phyloP scores from a whole-genome alignment of 108 stramenopile genomes.

The Discostella stelligeroides region DNA sequence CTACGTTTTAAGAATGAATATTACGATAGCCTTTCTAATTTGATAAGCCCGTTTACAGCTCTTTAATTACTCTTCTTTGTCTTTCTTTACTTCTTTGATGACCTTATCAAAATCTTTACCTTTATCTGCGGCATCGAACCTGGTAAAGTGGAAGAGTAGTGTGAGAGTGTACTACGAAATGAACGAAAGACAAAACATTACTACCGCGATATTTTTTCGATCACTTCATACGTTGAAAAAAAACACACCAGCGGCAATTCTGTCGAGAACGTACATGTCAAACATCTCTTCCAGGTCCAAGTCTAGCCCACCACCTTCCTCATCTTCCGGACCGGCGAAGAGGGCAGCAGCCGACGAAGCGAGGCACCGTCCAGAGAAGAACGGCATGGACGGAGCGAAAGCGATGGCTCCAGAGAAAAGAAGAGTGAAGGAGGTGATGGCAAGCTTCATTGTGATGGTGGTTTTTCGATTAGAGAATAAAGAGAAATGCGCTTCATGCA shows the following conservation, averaged over 20 bases:
- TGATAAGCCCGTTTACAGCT: no score
- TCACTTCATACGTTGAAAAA: no score
- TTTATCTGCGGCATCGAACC: constrained; percentile 88
- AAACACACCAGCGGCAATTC: no score
- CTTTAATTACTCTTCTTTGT: no score
- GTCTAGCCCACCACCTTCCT: constrained; percentile 72
- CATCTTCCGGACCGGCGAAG: constrained; percentile 61
- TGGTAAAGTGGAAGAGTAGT: constrained; percentile 14
- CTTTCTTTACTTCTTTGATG: constrained; percentile 76
- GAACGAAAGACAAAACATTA: not conserved
- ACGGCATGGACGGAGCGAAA: constrained; percentile 53
- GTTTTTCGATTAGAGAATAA: no score
- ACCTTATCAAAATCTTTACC: constrained; percentile 82
- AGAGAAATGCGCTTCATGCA: no score
- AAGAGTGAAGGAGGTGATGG: constrained; percentile 36
- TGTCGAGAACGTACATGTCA: constrained; percentile 21
- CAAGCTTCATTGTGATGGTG: constrained; percentile 57
- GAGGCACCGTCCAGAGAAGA: constrained; percentile 6
- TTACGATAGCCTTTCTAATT: no score
- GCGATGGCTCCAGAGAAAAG: constrained; percentile 46
- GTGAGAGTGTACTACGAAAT: not conserved
- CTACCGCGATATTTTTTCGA: no score
- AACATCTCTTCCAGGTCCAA: constrained; percentile 89
- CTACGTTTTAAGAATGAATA: no score
- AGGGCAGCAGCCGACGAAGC: constrained; percentile 14